Conservation (phyloP, 345 rosid genomes). For the Angophora floribunda region DNA sequence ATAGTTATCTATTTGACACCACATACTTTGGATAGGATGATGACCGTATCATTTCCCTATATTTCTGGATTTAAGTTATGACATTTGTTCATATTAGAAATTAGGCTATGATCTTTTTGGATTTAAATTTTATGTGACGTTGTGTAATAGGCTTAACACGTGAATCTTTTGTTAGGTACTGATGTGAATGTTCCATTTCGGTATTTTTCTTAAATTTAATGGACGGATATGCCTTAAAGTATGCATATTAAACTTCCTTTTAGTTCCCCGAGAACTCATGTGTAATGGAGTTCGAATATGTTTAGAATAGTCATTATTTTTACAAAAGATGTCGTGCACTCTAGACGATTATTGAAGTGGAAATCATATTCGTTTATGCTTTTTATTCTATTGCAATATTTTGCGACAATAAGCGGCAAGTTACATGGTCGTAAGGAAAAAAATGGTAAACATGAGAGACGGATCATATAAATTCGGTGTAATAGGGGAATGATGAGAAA, state of each 20-base stretch:
- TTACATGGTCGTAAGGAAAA: too few relatives aligned
- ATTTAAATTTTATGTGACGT: neutral
- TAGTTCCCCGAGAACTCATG: neutral
- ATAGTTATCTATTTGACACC: neutral
- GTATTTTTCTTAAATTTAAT: neutral
- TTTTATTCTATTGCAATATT: neutral
- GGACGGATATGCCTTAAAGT: neutral
- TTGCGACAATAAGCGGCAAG: neutral
- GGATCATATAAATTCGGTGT: too few relatives aligned
- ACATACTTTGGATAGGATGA: neutral
- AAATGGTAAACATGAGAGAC: too few relatives aligned
- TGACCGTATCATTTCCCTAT: neutral
- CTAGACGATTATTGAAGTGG: neutral
- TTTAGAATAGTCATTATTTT: neutral
- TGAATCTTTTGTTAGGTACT: neutral
- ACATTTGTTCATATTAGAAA: neutral
- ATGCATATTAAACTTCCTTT: too few relatives aligned
- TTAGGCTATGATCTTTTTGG: neutral
- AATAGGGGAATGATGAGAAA: neutral
- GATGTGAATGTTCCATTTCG: neutral
- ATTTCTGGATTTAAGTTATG: neutral
- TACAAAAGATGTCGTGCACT: neutral
- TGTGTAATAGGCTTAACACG: rapidly evolving
- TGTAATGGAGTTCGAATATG: neutral
- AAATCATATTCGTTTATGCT: neutral